These are phyloP conservation scores for Irineochytrium annulatum DNA, from an alignment of 192 early-diverging fungal species.

Conservation along the genomic window DNA sequence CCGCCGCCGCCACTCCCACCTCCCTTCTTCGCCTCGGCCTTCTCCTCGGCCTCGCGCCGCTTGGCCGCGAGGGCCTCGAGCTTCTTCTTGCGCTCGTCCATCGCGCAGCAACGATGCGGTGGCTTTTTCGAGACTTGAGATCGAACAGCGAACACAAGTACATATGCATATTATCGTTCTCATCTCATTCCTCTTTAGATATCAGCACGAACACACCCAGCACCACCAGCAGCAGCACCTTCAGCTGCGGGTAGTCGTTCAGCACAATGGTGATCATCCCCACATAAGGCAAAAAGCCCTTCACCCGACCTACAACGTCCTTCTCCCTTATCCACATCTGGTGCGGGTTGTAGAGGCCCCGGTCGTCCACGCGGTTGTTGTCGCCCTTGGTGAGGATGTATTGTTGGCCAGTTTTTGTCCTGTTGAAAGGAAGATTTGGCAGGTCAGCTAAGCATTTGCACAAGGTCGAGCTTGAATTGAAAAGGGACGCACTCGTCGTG, in stretches of 20 bases:
- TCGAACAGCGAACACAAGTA: no score
- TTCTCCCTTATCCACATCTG: constrained; percentile 91
- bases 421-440: no score
- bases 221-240: constrained; percentile 71
- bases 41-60: no score
- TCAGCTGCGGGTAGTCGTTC: constrained; percentile 95
- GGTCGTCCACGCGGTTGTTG: constrained; percentile 87
- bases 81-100: no score
- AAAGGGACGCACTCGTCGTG: constrained; percentile 67
- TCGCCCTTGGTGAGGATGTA: constrained; percentile 95
- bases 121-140: no score
- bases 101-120: no score
- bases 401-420: constrained; percentile 65
- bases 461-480: not conserved
- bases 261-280: constrained; percentile 96
- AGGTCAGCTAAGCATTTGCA: not conserved
- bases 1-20: no score
- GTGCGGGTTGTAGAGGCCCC: constrained; percentile 73
- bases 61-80: no score
- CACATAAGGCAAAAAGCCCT: constrained; percentile 84
- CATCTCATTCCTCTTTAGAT: constrained; percentile 35
- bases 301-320: constrained; percentile 86
- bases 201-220: constrained; percentile 48
- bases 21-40: no score
- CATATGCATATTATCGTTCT: no score